These are phyloP conservation scores for Pseudopyrenochaeta lycopersici DNA, from an alignment of 2,329 filamentous ascomycete species.

Conservation along the genomic window DNA sequence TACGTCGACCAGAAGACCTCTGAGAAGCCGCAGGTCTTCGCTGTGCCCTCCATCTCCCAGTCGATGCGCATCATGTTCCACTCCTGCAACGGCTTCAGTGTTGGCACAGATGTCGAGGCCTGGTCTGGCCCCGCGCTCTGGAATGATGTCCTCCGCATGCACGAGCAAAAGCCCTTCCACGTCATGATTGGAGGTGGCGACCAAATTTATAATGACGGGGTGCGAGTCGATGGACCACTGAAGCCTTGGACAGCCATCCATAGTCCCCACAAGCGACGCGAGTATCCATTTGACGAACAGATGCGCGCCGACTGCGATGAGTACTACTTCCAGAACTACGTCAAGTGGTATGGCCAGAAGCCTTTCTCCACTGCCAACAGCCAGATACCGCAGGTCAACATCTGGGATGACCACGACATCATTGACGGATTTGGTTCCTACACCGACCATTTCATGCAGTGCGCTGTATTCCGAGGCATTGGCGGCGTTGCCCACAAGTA, in stretches of 20 bases:
- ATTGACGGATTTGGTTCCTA: constrained; percentile 74
- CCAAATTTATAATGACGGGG: constrained; percentile 80
- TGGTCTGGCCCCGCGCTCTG: constrained; percentile 70
- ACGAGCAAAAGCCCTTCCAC: constrained; percentile 68
- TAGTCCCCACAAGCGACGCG: constrained; percentile 68
- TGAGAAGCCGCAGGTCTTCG: constrained; percentile 56
- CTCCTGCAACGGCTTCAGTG: constrained; percentile 74
- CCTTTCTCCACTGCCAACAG: constrained; percentile 67
- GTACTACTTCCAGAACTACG: constrained; percentile 70
- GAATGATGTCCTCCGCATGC: constrained; percentile 70
- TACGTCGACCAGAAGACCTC: constrained; percentile 61
- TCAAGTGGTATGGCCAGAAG: constrained; percentile 74
- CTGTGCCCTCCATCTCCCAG: constrained; percentile 66
- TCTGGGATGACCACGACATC: constrained; percentile 73
- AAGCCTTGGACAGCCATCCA: constrained; percentile 69
- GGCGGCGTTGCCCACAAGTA: constrained; percentile 68
- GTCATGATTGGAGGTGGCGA: constrained; percentile 90
- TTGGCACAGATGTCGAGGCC: constrained; percentile 69
- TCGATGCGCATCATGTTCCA: constrained; percentile 77
- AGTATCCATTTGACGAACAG: constrained; percentile 71
- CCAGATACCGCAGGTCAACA: constrained; percentile 71
- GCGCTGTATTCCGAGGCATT: constrained; percentile 71
- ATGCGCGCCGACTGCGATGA: constrained; percentile 68
- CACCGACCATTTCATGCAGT: constrained; percentile 73
- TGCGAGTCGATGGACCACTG: constrained; percentile 84